Base-by-base conservation (phyloP, 2,329 filamentous ascomycete species). In the Aspergillus amoenus region DNA sequence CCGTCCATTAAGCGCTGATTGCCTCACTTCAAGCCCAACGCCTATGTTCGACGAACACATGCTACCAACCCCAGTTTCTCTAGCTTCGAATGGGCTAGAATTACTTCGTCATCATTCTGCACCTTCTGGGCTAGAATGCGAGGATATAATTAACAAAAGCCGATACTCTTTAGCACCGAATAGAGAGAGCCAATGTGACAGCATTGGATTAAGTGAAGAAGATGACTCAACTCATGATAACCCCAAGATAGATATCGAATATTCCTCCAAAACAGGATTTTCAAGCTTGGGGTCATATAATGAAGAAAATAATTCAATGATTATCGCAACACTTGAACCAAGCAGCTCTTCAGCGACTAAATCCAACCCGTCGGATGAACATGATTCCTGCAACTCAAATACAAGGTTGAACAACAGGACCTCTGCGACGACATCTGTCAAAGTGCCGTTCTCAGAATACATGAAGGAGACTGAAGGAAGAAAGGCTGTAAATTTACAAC, bases 31-130 rank as follows among this genome's bases (percentile, higher is more conserved):
- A 22, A 56, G 55, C 40, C 46, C 57, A 7, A 44, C 46, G 3
- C 55, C 42, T 11, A 18, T 37, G 30, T n/a, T 44, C 3, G 47
- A 43, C 9, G 43, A 55, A 5, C 43, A 57, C 13, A 58, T 62
- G 56, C 56, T 62, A 13, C 61, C 61, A 9, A 63, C 52, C 42
- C 58, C 56, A 27, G 30, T 32, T 12, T 61, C 61, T 9, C 48
- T 52, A 6, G 44, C 45, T 22, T n/a, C 15, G 2, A 12, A 45
- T 11, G 41, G 17, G 5, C 9, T 22, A 17, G 37, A 42, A 39
- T 15, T 34, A 21, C 27, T 42, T 37, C 11, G 13, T 21, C 30
- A 21, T 11, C 22, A 22, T 6, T 13, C 27, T 24, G 15, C 4
- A 9, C 21, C 4, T 27, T 7, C 9, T 4, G 17, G 13, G 12